These are phyloP conservation scores for Kitagawia praeruptora DNA, from an alignment of 129 eudicot species.

Conservation along the genomic window DNA sequence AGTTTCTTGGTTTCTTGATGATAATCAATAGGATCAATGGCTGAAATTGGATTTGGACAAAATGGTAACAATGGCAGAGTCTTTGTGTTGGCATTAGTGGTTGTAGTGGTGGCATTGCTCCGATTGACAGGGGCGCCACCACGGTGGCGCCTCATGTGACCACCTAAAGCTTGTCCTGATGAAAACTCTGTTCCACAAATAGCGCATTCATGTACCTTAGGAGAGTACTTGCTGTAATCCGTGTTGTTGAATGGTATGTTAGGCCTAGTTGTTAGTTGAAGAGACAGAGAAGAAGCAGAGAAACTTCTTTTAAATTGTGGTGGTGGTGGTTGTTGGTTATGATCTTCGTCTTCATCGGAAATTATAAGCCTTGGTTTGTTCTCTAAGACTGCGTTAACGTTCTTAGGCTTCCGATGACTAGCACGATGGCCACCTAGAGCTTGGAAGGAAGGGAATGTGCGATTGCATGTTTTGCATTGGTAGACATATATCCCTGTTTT, in stretches of 20 bases:
- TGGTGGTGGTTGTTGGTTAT: constrained; percentile 2
- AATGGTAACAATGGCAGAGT: constrained; percentile 34
- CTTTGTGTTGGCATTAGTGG: constrained; percentile 15
- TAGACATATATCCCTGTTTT: background rate
- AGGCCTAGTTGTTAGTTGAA: constrained; percentile 30
- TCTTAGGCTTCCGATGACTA: constrained; percentile 5
- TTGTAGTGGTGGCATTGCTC: constrained; percentile 6
- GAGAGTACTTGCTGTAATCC: constrained; percentile 23
- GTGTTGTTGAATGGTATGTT: constrained; percentile 13
- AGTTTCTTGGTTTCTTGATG: constrained; percentile 17
- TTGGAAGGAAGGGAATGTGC: constrained; percentile 5
- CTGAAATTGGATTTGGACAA: constrained; percentile 1
- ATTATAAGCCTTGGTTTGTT: constrained; percentile 21
- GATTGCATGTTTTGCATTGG: constrained; percentile 4
- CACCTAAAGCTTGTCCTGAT: constrained; percentile 96
- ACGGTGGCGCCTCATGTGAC: constrained; percentile 96
- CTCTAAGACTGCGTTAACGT: constrained; percentile 15
- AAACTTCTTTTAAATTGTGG: constrained; percentile 15
- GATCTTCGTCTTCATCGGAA: constrained; percentile 41
- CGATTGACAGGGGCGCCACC: constrained; percentile 15
- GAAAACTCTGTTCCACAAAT: constrained; percentile 86
- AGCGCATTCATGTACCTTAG: constrained; percentile 70
- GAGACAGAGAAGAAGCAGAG: constrained; percentile 42
- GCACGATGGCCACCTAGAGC: constrained; percentile 6
- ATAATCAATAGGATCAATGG: constrained; percentile 3